phyloP scores from a whole-genome alignment of 129 eudicot species.

The Tanacetum coccineum region DNA sequence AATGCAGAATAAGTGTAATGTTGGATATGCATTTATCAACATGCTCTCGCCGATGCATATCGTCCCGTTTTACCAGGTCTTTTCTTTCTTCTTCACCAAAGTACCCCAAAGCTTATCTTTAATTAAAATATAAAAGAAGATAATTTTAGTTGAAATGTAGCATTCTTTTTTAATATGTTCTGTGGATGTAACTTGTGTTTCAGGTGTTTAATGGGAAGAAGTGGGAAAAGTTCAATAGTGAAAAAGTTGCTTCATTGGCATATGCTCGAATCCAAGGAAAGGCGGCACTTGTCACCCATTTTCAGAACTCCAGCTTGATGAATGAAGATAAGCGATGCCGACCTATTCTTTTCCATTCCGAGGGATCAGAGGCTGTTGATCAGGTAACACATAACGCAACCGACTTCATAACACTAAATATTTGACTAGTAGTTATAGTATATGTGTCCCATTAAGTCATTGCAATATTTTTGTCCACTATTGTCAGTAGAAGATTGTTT shows the following conservation, averaged over 20 bases:
- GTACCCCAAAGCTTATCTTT: not conserved
- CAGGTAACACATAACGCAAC: constrained; percentile 43
- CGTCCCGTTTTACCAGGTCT: constrained; percentile 75
- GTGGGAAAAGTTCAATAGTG: constrained; percentile 95
- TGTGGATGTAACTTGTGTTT: not conserved
- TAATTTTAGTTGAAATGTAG: too few species aligned
- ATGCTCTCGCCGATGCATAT: constrained; percentile 82
- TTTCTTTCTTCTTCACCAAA: not conserved
- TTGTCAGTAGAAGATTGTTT: too few species aligned
- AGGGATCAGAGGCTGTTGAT: constrained; percentile 43
- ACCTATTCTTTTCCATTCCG: constrained; percentile 71
- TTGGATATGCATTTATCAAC: constrained; percentile 98
- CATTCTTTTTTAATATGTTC: too few species aligned
- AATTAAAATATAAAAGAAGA: not conserved
- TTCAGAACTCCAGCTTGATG: constrained; percentile 92
- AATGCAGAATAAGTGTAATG: constrained; percentile 89
- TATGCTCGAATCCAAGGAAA: constrained; percentile 95
- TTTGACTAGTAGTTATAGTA: not conserved
- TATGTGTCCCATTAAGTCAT: too few species aligned
- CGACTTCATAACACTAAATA: constrained; percentile 11
- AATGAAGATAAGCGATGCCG: constrained; percentile 90
- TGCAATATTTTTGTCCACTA: too few species aligned
- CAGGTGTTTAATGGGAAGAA: constrained; percentile 84
- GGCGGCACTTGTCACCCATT: constrained; percentile 72
- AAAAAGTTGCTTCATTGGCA: constrained; percentile 82